Conservation (phyloP, 371 early-diverging fungal species). For the Gilbertella persicaria region DNA sequence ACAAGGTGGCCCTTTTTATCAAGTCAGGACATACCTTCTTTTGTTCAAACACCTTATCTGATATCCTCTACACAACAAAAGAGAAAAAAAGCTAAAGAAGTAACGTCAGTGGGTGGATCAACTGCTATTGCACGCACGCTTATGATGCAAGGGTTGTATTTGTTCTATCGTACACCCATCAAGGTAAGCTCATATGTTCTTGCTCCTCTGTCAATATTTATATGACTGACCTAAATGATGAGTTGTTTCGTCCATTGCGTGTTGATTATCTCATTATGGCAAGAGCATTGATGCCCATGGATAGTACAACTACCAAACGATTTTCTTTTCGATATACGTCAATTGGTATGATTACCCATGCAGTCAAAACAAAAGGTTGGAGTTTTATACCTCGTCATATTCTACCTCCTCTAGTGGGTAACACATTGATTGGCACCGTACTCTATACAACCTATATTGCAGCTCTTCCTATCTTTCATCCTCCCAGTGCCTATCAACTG, state of each 20-base stretch:
- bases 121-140: conserved; percentile 62
- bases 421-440: conserved; percentile 73
- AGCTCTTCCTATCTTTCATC: conserved; percentile 57
- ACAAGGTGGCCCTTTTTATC: too few species aligned
- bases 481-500: conserved; percentile 56
- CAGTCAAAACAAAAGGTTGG: conserved; percentile 69
- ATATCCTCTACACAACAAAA: conserved; percentile 19
- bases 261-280: conserved; percentile 82
- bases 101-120: conserved; percentile 58
- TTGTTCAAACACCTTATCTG: conserved; percentile 18
- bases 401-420: conserved; percentile 73
- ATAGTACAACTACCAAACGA: conserved; percentile 32
- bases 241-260: conserved; percentile 79
- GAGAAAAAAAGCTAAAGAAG: conserved; percentile 45
- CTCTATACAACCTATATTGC: conserved; percentile 63
- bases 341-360: conserved; percentile 73
- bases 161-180: conserved; percentile 78
- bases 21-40: conserved; percentile 16
- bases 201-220: not conserved
- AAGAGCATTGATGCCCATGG: conserved; percentile 65
- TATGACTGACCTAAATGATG: not conserved
- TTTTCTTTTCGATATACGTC: conserved; percentile 70
- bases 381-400: conserved; percentile 74
- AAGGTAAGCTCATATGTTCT: conserved; percentile 50
- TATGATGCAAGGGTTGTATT: conserved; percentile 67